Base-by-base conservation (phyloP, 1,284 basidiomycete species). In the Ganoderma multipileum region DNA sequence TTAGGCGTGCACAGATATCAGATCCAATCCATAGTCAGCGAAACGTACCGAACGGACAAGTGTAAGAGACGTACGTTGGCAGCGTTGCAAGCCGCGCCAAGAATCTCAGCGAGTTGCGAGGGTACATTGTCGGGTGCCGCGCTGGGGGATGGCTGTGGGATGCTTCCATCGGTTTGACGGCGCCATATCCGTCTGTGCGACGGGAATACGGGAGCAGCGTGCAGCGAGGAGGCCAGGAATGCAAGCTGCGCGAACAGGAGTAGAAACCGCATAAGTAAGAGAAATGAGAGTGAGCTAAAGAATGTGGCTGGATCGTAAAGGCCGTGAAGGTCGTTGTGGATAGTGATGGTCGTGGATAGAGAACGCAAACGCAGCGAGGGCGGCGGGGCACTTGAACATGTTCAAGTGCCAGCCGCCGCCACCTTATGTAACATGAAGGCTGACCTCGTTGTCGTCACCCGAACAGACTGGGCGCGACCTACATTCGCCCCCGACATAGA, bases 191-290 rank as follows among this genome's bases (percentile, higher is more conserved):
- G 47, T 26, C 23, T 26, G 39, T 5, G 38, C 23, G 16, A 39
- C 36, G 36, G 23, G 12, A 9, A 18, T 28, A 66, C 23, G 26
- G 65, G 60, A 2, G 65, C 65, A 5, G 44, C 60, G 30, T 55
- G 39, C 23, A 52, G 41, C 23, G 55, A 20, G 23, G 52, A 20
- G 39, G 47, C 41, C 11, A 65, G 41, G 14, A 52, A 20, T 12
- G 41, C 59, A 28, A 68, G 59, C 28, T 65, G 62, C 9, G 64
- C 11, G 54, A 62, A 68, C 18, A 62, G 63, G 67, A 68, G 67
- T 26, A 68, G 52, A 30, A 63, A 47, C 59, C 42, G 63, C 63
- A 68, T 65, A 36, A 54, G 54, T 33, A 50, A 52, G 44, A 23
- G 47, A 62, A 65, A 65, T 28, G 67, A 65, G 44, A 62, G 63